A percentile compares a stretch with the other conserved stretches of the same genome.
phyloP scores from a whole-genome alignment of 2,329 filamentous ascomycete genomes.

The Fusarium dimerum region DNA sequence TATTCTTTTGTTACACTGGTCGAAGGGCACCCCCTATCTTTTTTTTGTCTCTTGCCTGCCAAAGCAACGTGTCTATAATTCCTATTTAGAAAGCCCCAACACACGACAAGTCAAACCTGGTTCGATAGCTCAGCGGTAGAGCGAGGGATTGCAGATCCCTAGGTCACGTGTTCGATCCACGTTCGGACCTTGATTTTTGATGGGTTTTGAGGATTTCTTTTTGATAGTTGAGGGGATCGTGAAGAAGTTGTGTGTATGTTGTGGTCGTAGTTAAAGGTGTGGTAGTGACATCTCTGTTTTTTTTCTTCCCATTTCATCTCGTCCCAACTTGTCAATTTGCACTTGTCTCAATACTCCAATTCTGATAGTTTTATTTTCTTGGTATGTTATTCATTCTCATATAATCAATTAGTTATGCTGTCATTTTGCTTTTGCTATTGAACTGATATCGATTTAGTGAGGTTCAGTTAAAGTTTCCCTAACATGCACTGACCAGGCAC shows the following conservation, averaged over 20 bases:
- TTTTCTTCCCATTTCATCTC: too few relatives aligned
- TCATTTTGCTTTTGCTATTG: too few relatives aligned
- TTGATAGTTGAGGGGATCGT: neutral
- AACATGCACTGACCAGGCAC: too few relatives aligned
- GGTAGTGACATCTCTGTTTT: too few relatives aligned
- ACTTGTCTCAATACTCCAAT: too few relatives aligned
- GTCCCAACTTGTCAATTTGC: too few relatives aligned
- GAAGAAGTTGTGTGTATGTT: neutral
- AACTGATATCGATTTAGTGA: too few relatives aligned
- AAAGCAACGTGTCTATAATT: neutral
- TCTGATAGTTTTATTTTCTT: too few relatives aligned
- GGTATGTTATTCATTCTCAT: too few relatives aligned
- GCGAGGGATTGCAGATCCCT: neutral
- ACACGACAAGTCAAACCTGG: neutral
- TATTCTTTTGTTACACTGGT: neutral
- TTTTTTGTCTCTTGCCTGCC: neutral
- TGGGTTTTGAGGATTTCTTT: neutral
- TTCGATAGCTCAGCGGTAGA: neutral
- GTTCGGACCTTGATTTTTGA: neutral
- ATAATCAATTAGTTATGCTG: too few relatives aligned
- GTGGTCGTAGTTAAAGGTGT: too few relatives aligned
- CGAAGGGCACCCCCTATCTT: neutral
- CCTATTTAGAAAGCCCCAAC: neutral
- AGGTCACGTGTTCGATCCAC: neutral
- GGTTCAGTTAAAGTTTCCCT: too few relatives aligned